Evolutionary conservation across 352 stramenopile genomes (phyloP).

Genomic region (Phytophthora melonis): DNA sequence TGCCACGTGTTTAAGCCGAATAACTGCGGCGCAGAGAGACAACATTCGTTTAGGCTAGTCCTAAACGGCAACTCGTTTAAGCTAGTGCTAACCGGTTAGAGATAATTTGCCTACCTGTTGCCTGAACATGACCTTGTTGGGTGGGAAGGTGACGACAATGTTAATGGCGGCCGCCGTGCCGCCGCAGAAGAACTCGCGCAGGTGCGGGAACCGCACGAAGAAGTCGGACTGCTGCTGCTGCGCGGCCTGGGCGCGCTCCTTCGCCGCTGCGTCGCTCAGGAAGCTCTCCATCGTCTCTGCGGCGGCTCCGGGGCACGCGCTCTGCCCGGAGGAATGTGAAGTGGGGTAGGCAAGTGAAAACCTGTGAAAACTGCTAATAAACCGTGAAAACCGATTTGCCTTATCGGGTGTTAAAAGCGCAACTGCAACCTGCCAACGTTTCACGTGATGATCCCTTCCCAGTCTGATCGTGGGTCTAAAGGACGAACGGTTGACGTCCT

Average conservation of each 20-base stretch:
- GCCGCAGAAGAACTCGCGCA: constrained; percentile 86
- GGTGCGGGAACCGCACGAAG: constrained; percentile 68
- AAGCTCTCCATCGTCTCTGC: constrained; percentile 38
- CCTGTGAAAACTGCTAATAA: too few relatives aligned
- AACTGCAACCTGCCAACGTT: not conserved
- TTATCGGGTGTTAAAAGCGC: not conserved
- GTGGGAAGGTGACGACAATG: constrained; percentile 88
- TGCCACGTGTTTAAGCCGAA: constrained; percentile 78
- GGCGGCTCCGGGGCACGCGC: not conserved
- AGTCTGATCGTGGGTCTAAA: too few relatives aligned
- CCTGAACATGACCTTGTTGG: constrained; percentile 93
- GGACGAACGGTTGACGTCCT: too few relatives aligned
- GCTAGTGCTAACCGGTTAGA: too few relatives aligned
- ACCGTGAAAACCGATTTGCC: too few relatives aligned
- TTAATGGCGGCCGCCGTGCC: constrained; percentile 87
- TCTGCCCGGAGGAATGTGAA: not conserved
- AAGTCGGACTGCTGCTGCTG: constrained; percentile 31
- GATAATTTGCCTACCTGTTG: constrained; percentile 72
- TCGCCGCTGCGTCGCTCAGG: constrained; percentile 27
- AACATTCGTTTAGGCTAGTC: not conserved
- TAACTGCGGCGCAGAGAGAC: constrained; percentile 46
- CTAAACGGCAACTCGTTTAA: not conserved
- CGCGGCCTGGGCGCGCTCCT: constrained; percentile 8
- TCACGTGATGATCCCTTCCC: too few relatives aligned
- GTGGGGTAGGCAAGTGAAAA: not conserved